Evolutionary conservation across 1,284 basidiomycete species (phyloP), one percentile per base, ranked within the genome.

Genomic region (Amylostereum chailletii): DNA sequence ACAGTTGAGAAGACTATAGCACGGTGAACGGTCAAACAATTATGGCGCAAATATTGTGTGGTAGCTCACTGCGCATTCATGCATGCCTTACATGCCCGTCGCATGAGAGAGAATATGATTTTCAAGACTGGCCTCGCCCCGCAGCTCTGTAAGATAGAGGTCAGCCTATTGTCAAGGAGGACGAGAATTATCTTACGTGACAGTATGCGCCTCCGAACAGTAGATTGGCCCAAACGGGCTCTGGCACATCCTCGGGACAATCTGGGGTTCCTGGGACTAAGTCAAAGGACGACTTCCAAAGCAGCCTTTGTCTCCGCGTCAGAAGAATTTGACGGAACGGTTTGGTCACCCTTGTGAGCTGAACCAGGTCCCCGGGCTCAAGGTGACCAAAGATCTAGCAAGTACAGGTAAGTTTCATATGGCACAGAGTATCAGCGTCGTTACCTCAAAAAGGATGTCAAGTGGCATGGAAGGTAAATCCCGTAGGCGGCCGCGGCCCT

Each of bases 161-260:
- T 19, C 5, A 9, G 11, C 29, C 7, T 19, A 9, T 8, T 19
- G 33, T n/a, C 6, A 1, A 3, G 31, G n/a, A 3, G 33, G 3
- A 5, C 5, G n/a, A 3, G 8, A 43, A 48, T 34, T 9, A 26
- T 19, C 48, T 11, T 19, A 54, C 53, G 31, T 54, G 39, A 19
- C 53, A 54, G 33, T 53, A 46, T 2, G 46, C 27, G 7, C 51
- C 48, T 8, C 53, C 53, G 42, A 50, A 54, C 5, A 54, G 42
- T 2, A 54, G 26, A 34, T 47, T 40, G 11, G 45, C 38, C 53
- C 53, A 54, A 30, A 45, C 45, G 5, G 48, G 45, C 3, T 45
- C 46, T 2, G 45, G 32, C 45, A 52, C 50, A 19, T 53, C 53
- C 30, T 19, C 42, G 4, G 53, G 53, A 37, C 51, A 48, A 9